A percentile compares a stretch with the other conserved stretches of the same genome.
phyloP scores from a whole-genome alignment of 1,284 basidiomycete species.

The Heliocybe sulcata region DNA sequence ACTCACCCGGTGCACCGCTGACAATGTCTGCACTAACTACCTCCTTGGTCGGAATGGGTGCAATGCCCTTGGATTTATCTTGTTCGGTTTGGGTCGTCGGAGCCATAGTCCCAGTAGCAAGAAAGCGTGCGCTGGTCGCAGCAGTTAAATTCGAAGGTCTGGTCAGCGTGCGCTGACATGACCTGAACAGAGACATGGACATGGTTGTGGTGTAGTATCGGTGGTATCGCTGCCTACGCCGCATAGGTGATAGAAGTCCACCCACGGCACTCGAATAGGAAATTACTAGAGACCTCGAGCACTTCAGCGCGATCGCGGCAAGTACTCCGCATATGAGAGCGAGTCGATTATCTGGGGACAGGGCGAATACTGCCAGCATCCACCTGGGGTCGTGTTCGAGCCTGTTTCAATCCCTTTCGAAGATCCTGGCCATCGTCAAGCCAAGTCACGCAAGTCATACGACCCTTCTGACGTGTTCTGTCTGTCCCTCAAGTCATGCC shows the following conservation, averaged over 20 bases:
- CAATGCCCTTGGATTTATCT: conserved; percentile 25
- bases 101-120: neutral
- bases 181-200: conserved; percentile 37
- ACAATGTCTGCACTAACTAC: conserved; percentile 68
- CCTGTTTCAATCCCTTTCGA: too few species aligned
- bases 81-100: conserved; percentile 17
- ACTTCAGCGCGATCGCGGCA: too few species aligned
- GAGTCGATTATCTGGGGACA: too few species aligned
- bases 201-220: conserved; percentile 17
- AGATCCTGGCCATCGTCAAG: too few species aligned
- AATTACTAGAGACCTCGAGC: neutral
- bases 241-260: conserved; percentile 9
- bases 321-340: too few species aligned
- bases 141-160: conserved; percentile 16
- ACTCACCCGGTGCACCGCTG: conserved; percentile 73
- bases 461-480: too few species aligned
- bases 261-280: neutral
- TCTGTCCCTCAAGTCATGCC: too few species aligned
- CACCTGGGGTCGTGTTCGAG: too few species aligned
- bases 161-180: conserved; percentile 21
- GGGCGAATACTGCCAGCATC: too few species aligned
- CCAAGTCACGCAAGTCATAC: too few species aligned
- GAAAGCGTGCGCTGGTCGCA: conserved; percentile 15
- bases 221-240: neutral
- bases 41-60: conserved; percentile 34